These are phyloP conservation scores for Astragalus membranaceus DNA, from an alignment of 306 rosid species.

Conservation along the genomic window DNA sequence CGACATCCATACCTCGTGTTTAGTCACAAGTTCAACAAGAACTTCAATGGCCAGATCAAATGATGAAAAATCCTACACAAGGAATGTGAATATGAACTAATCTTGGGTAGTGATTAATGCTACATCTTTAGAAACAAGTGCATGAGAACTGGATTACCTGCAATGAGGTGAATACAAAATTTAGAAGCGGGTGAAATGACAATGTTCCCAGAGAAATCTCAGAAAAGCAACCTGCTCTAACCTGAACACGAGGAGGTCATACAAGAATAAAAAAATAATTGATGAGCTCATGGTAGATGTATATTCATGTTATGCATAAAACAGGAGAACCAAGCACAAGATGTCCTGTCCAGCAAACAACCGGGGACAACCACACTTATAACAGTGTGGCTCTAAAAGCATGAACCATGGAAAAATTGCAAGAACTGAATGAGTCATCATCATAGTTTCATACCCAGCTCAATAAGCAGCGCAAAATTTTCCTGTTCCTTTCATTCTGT, in stretches of 20 bases:
- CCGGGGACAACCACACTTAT: neutral
- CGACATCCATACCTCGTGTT: constrained; percentile 72
- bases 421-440: neutral
- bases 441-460: constrained; percentile 71
- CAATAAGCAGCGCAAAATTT: constrained; percentile 87
- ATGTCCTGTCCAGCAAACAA: constrained; percentile 15
- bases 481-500: constrained; percentile 71
- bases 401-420: constrained; percentile 1
- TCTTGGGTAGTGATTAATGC: neutral
- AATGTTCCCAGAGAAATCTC: constrained; percentile 75
- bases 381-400: neutral
- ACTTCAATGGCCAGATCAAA: constrained; percentile 95
- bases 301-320: neutral
- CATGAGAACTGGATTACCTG: constrained; percentile 47
- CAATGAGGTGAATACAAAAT: constrained; percentile 73
- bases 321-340: constrained; percentile 4
- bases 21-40: constrained; percentile 81
- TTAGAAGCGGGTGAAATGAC: constrained; percentile 79
- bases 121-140: constrained; percentile 12
- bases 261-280: neutral
- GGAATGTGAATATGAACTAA: constrained; percentile 22
- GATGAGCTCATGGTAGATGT: constrained; percentile 2
- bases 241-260: constrained; percentile 45
- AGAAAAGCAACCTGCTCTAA: constrained; percentile 92
- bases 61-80: constrained; percentile 56